phyloP scores from a whole-genome alignment of 140 eudicot genomes.

The Oenanthe javanica region DNA sequence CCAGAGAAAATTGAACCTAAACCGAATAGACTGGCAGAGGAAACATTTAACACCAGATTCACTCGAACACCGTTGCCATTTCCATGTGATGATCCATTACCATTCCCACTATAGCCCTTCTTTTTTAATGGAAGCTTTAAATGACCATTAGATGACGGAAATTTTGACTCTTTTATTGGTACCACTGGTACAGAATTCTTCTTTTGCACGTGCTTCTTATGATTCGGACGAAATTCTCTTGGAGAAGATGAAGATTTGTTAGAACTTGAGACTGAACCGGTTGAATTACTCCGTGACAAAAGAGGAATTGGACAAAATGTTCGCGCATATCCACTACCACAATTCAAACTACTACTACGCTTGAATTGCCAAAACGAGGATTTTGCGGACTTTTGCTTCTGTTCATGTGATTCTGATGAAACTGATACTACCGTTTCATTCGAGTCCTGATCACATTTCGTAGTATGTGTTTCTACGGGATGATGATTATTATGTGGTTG shows the following conservation, averaged over 20 bases:
- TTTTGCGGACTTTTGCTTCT: slow-evolving; percentile 21
- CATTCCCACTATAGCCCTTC: background rate
- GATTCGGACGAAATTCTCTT: slow-evolving; percentile 21
- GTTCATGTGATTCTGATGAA: background rate
- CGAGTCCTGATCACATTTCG: background rate
- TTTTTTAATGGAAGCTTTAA: slow-evolving; percentile 78
- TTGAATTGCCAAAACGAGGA: slow-evolving; percentile 69
- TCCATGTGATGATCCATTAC: slow-evolving; percentile 17
- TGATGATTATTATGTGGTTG: background rate
- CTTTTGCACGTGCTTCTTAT: slow-evolving; percentile 21
- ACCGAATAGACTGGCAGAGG: slow-evolving; percentile 48
- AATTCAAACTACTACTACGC: slow-evolving; percentile 60
- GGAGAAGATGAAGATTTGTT: slow-evolving; percentile 33
- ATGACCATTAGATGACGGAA: slow-evolving; percentile 6
- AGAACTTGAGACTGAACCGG: slow-evolving; percentile 49
- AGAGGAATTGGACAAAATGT: slow-evolving; percentile 67
- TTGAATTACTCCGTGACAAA: slow-evolving; percentile 67
- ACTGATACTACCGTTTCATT: background rate
- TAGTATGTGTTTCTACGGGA: background rate
- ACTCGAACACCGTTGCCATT: slow-evolving; percentile 33
- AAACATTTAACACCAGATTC: slow-evolving; percentile 65
- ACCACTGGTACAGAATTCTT: background rate
- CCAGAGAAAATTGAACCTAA: slow-evolving; percentile 61
- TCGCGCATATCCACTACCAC: slow-evolving; percentile 59
- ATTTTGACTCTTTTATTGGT: background rate